Percentiles rank a stretch among this genome's conserved stretches.
Evolutionary conservation across 129 eudicot species (phyloP).

Genomic region (Escallonia herrerae): DNA sequence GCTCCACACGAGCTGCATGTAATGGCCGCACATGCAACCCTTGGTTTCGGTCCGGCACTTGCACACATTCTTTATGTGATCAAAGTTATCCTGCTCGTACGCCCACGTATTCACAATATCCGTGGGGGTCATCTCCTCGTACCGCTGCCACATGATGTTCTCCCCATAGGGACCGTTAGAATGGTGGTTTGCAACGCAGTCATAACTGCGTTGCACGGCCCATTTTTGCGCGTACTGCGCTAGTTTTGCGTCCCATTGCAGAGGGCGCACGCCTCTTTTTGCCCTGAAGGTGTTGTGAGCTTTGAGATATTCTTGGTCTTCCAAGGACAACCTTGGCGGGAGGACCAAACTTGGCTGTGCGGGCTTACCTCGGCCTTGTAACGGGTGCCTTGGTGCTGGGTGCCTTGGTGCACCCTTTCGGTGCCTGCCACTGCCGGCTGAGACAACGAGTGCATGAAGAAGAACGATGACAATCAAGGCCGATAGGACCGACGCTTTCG

Average conservation of each 20-base stretch:
- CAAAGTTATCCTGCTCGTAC: conserved; percentile 10
- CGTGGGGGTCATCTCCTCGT: conserved; percentile 12
- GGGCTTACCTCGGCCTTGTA: neutral
- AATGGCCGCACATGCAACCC: conserved; percentile 34
- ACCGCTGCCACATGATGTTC: conserved; percentile 20
- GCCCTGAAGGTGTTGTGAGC: conserved; percentile 29
- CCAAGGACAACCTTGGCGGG: neutral
- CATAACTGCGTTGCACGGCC: conserved; percentile 5
- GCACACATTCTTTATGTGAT: neutral
- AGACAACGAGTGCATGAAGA: neutral
- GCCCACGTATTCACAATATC: conserved; percentile 13
- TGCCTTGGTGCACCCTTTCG: neutral
- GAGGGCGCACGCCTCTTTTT: conserved; percentile 16
- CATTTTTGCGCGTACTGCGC: conserved; percentile 11
- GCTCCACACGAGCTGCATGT: conserved; percentile 16
- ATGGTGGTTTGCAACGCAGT: conserved; percentile 16
- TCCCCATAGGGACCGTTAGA: conserved; percentile 19
- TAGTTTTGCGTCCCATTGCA: conserved; percentile 20
- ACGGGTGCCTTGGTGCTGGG: neutral
- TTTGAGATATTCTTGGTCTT: conserved; percentile 14
- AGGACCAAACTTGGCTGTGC: neutral
- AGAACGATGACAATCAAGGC: conserved; percentile 8
- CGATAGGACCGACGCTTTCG: neutral
- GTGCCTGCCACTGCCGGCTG: neutral
- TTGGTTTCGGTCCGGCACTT: conserved; percentile 5